phyloP scores from a whole-genome alignment of 148 eudicot species.

The Agrostemma githago region DNA sequence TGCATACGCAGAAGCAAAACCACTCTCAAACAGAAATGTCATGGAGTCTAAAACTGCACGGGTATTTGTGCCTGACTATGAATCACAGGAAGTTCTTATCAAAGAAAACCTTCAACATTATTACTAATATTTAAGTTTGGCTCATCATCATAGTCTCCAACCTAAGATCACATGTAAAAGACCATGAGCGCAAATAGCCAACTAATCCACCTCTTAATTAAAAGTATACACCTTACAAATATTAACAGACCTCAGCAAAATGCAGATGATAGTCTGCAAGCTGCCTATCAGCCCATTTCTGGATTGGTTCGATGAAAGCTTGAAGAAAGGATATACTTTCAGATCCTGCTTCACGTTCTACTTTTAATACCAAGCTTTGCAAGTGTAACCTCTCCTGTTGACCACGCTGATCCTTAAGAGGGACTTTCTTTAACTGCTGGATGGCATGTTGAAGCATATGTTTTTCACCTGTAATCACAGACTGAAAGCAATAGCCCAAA shows the following conservation, averaged over 20 bases:
- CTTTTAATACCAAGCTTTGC: constrained; percentile 70
- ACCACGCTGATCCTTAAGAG: constrained; percentile 91
- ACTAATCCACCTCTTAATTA: constrained; percentile 4
- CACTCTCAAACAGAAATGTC: background rate
- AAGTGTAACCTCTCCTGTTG: constrained; percentile 89
- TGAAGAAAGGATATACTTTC: constrained; percentile 70
- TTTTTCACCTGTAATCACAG: constrained; percentile 81
- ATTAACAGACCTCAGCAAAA: constrained; percentile 64
- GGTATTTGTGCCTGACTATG: background rate
- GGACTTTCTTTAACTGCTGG: constrained; percentile 76
- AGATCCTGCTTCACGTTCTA: constrained; percentile 58
- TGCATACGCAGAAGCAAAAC: constrained; percentile 7
- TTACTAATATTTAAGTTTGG: background rate
- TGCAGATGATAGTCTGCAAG: constrained; percentile 84
- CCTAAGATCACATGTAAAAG: background rate
- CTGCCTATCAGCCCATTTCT: constrained; percentile 87
- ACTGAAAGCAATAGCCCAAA: constrained; percentile 43
- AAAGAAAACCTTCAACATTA: background rate
- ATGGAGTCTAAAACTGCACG: background rate
- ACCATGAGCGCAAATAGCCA: constrained; percentile 11
- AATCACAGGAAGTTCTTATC: background rate
- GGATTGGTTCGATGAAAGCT: constrained; percentile 75
- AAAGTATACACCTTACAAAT: constrained; percentile 14
- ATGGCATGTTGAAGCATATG: constrained; percentile 76
- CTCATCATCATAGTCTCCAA: background rate